These are phyloP conservation scores for Zygnema circumcarinatum DNA, from an alignment of 139 green algal genomes.

Conservation along the genomic window DNA sequence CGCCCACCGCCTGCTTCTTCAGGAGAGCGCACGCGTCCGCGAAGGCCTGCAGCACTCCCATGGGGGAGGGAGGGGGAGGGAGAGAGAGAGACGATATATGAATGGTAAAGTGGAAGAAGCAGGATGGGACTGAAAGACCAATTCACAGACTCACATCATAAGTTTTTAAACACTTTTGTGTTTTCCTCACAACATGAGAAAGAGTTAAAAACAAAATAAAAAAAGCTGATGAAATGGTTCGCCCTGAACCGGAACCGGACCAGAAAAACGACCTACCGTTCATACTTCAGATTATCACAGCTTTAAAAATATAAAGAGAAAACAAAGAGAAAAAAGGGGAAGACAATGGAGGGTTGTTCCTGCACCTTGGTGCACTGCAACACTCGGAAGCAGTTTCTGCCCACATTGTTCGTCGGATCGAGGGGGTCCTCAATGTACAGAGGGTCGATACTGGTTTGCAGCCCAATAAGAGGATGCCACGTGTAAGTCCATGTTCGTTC, in stretches of 20 bases:
- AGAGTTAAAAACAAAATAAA: constrained; percentile 6
- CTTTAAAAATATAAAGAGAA: background rate
- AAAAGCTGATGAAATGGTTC: background rate
- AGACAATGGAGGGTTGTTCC: background rate
- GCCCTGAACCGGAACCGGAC: background rate
- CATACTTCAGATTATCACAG: background rate
- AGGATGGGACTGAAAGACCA: no score
- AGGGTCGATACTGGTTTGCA: constrained; percentile 55
- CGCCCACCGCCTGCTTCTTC: constrained; percentile 22
- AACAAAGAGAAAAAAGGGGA: background rate
- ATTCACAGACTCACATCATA: background rate
- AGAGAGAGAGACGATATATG: no score
- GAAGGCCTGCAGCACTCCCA: constrained; percentile 20
- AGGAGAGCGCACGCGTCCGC: constrained; percentile 34
- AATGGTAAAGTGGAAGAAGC: background rate
- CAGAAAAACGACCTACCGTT: background rate
- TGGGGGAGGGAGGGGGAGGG: background rate
- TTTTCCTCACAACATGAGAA: background rate
- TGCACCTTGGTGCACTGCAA: constrained; percentile 59
- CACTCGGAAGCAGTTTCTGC: constrained; percentile 58
- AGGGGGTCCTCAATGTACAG: constrained; percentile 56
- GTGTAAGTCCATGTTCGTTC: background rate
- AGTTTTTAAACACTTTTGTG: background rate
- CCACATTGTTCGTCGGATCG: constrained; percentile 45
- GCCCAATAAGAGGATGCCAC: background rate